Conservation (phyloP, 345 rosid species). For the Eucalyptus sideroxylon region DNA sequence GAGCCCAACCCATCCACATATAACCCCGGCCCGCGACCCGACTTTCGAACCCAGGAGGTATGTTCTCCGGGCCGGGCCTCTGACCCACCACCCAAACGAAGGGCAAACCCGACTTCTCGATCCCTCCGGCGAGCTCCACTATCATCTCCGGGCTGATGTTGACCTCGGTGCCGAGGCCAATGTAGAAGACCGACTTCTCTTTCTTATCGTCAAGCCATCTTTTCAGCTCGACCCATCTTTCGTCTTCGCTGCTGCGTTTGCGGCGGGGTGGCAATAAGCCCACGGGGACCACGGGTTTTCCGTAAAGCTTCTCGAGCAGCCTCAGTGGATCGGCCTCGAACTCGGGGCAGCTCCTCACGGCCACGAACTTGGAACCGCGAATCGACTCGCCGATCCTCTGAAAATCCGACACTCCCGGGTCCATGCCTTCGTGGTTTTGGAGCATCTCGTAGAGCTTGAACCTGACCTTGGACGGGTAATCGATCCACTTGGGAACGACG, state of each 20-base stretch:
- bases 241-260: neutral
- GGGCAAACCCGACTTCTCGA: constrained; percentile 1
- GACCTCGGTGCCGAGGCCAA: constrained; percentile 4
- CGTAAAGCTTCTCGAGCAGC: neutral
- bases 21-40: neutral
- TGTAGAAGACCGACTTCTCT: neutral
- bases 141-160: neutral
- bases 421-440: neutral
- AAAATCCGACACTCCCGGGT: neutral
- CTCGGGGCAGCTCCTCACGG: neutral
- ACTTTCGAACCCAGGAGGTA: neutral
- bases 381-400: neutral
- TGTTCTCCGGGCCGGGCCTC: neutral
- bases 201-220: neutral
- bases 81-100: constrained; percentile 5
- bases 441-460: neutral
- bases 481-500: constrained; percentile 10
- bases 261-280: neutral
- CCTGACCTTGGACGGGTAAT: neutral
- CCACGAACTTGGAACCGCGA: neutral
- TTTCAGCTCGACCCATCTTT: neutral
- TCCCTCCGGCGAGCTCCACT: constrained; percentile 4
- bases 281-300: neutral
- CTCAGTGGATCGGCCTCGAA: neutral
- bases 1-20: constrained; percentile 8